Evolutionary conservation across 1,284 basidiomycete species (phyloP).

Genomic region (Pholiota adiposa): DNA sequence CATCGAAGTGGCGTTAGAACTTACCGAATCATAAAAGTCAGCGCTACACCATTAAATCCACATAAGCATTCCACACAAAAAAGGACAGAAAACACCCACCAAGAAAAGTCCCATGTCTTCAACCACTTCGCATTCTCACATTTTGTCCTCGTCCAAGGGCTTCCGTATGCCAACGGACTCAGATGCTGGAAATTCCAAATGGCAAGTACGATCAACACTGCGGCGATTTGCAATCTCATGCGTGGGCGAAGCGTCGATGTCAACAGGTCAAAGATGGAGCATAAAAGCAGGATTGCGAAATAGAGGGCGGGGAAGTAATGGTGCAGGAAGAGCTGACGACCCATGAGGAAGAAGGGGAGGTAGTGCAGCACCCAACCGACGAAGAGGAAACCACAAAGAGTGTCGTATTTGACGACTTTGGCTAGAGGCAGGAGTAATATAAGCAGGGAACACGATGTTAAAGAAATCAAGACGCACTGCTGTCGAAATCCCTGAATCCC

Average conservation of each 20-base stretch:
- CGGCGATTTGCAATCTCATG: slow-evolving; percentile 80
- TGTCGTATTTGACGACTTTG: slow-evolving; percentile 91
- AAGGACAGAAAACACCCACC: slow-evolving; percentile 50
- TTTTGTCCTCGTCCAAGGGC: slow-evolving; percentile 82
- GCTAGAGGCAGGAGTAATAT: slow-evolving; percentile 47
- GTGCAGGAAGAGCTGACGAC: slow-evolving; percentile 94
- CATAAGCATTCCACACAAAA: background rate
- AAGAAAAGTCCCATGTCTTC: slow-evolving; percentile 96
- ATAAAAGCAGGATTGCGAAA: slow-evolving; percentile 85
- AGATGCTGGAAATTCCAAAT: slow-evolving; percentile 83
- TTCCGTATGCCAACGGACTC: slow-evolving; percentile 86
- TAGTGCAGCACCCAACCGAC: slow-evolving; percentile 96
- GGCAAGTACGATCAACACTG: slow-evolving; percentile 71
- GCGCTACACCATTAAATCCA: slow-evolving; percentile 41
- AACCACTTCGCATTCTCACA: slow-evolving; percentile 86
- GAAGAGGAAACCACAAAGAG: slow-evolving; percentile 89
- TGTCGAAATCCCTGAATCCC: slow-evolving; percentile 90
- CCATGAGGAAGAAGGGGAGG: slow-evolving; percentile 96
- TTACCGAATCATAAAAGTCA: slow-evolving; percentile 66
- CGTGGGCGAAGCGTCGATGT: slow-evolving; percentile 82
- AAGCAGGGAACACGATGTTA: slow-evolving; percentile 4
- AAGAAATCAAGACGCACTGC: slow-evolving; percentile 63
- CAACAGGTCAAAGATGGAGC: slow-evolving; percentile 83
- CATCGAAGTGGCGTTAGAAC: slow-evolving; percentile 23
- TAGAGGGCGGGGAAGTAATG: slow-evolving; percentile 98